A percentile compares a stretch with the other conserved stretches of the same genome.
Conservation (phyloP, 352 stramenopile genomes). For the Phytopythium delawarense region DNA sequence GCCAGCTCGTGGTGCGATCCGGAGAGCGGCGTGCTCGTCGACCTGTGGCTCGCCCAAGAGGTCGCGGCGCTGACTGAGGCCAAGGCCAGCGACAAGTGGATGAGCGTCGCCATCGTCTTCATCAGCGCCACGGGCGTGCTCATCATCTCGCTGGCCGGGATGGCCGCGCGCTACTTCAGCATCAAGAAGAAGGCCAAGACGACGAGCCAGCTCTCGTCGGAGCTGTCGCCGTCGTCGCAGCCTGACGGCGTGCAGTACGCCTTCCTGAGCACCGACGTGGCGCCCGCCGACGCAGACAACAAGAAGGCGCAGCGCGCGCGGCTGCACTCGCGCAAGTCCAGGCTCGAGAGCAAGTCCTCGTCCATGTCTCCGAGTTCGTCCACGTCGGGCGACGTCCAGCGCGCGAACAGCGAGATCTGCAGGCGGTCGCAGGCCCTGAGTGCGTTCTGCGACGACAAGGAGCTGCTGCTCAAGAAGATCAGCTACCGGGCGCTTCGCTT, state of each 20-base stretch:
- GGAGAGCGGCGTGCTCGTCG: conserved; percentile 2
- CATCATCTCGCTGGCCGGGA: not conserved
- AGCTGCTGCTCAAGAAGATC: conserved; percentile 13
- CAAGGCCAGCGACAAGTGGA: not conserved
- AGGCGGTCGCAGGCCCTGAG: not conserved
- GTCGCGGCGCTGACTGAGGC: not conserved
- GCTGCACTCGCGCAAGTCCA: not conserved
- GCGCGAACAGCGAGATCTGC: conserved; percentile 2
- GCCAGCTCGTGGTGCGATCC: conserved; percentile 3
- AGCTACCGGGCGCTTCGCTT: conserved; percentile 9
- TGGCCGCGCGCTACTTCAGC: not conserved
- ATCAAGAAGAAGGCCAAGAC: not conserved
- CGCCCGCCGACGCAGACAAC: not conserved
- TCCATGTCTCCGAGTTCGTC: not conserved
- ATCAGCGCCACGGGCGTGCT: conserved; percentile 1
- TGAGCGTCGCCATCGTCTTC: conserved; percentile 4
- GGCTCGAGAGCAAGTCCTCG: not conserved
- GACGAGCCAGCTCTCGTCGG: not conserved
- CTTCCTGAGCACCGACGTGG: not conserved
- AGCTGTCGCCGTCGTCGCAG: not conserved
- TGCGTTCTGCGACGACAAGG: conserved; percentile 9
- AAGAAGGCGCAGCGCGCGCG: not conserved
- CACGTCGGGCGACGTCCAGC: conserved; percentile 2
- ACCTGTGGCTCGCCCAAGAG: conserved; percentile 12
- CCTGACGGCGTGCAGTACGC: conserved; percentile 1